Percentiles rank a stretch among this genome's conserved stretches.
Evolutionary conservation across 345 rosid species (phyloP).

Genomic region (Eucalyptus shirleyi): DNA sequence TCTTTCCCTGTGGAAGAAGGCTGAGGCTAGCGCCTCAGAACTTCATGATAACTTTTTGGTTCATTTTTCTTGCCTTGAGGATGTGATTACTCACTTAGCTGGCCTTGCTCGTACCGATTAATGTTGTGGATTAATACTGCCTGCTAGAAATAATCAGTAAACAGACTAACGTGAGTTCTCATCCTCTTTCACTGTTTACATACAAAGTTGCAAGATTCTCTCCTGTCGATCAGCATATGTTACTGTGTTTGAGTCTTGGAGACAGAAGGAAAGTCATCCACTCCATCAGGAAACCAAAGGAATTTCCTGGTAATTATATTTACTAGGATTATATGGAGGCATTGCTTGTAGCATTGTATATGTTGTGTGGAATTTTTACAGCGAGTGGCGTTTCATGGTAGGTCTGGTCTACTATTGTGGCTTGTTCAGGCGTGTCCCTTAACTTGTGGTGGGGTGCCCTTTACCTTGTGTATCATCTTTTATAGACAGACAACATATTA

Average conservation of each 20-base stretch:
- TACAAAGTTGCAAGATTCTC: neutral
- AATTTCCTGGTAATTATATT: neutral
- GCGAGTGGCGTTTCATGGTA: neutral
- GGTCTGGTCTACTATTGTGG: neutral
- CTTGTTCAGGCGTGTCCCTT: neutral
- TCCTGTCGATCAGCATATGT: neutral
- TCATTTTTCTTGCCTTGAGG: slow-evolving; percentile 58
- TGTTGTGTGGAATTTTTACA: neutral
- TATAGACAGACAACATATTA: neutral
- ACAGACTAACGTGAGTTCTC: neutral
- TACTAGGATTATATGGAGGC: neutral
- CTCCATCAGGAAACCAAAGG: neutral
- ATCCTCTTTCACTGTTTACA: neutral
- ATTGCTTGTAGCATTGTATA: neutral
- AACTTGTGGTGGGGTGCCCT: neutral
- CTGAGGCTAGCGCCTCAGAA: slow-evolving; percentile 19
- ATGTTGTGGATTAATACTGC: neutral
- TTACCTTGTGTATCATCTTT: neutral
- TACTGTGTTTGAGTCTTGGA: neutral
- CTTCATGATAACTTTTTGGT: slow-evolving; percentile 40
- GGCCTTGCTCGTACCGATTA: slow-evolving; percentile 19
- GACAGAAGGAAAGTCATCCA: neutral
- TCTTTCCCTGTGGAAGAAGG: slow-evolving; percentile 48
- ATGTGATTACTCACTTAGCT: slow-evolving; percentile 40
- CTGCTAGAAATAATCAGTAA: neutral